These are phyloP conservation scores for Tetrahymena elliotti DNA, from an alignment of 73 alveolate genomes.

Conservation along the genomic window DNA sequence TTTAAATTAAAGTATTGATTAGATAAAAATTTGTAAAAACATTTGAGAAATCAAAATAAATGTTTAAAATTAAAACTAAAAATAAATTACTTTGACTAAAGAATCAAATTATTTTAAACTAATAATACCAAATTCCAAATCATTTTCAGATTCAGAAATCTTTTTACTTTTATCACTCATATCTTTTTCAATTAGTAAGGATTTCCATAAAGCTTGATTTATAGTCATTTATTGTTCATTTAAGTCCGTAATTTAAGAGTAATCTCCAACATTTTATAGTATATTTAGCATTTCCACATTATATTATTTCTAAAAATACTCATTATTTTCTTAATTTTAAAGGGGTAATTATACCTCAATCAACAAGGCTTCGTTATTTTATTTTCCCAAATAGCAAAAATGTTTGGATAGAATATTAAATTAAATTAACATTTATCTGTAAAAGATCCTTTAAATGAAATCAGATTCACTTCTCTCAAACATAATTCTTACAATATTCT, in stretches of 20 bases:
- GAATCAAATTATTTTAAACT: no score
- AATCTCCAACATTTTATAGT: neutral
- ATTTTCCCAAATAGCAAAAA: neutral
- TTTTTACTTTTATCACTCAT: no score
- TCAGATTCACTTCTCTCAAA: neutral
- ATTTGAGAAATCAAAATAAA: no score
- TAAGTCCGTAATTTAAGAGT: neutral
- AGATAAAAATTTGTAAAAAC: no score
- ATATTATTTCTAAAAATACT: neutral
- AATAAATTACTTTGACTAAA: no score
- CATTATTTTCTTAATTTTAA: no score
- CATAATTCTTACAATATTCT: neutral
- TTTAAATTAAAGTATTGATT: no score
- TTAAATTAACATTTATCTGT: neutral
- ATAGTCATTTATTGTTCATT: neutral
- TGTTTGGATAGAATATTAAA: neutral
- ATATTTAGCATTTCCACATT: neutral
- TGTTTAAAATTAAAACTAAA: no score
- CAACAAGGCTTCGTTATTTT: neutral
- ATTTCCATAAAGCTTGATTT: neutral
- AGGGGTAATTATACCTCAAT: neutral
- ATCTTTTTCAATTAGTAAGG: neutral
- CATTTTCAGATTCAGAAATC: neutral
- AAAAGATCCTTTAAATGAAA: neutral
- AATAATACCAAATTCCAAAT: neutral